Evolutionary conservation across 1,284 basidiomycete genomes (phyloP).

Genomic region (Fomes fomentarius): DNA sequence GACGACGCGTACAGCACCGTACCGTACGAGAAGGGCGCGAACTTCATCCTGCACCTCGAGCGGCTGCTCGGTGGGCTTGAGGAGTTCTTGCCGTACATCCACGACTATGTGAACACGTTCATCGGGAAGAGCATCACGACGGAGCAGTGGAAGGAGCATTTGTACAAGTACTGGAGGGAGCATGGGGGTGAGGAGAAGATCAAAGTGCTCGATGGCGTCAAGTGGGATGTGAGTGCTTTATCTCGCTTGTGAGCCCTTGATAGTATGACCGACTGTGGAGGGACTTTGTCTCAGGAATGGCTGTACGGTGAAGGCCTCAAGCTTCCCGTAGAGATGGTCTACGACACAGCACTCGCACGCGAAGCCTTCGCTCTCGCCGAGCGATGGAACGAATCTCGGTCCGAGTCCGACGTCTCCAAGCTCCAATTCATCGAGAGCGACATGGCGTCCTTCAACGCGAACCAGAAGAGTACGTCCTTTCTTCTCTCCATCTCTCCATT

Average conservation of each 20-base stretch:
- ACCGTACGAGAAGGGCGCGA: slow-evolving; percentile 79
- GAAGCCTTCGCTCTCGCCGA: slow-evolving; percentile 73
- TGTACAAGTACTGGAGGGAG: slow-evolving; percentile 78
- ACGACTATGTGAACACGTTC: slow-evolving; percentile 81
- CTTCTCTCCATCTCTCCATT: background rate
- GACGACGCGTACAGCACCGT: slow-evolving; percentile 79
- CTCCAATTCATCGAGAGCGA: slow-evolving; percentile 58
- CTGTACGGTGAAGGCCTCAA: slow-evolving; percentile 81
- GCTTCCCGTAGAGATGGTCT: slow-evolving; percentile 82
- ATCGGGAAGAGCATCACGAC: slow-evolving; percentile 88
- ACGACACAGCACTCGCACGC: slow-evolving; percentile 82
- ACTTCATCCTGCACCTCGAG: slow-evolving; percentile 76
- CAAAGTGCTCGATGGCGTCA: slow-evolving; percentile 71
- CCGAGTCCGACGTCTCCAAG: slow-evolving; percentile 44
- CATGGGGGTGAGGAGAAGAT: slow-evolving; percentile 66
- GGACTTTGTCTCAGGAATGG: slow-evolving; percentile 66
- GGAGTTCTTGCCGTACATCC: slow-evolving; percentile 81
- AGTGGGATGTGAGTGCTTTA: slow-evolving; percentile 84
- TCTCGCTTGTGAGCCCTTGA: slow-evolving; percentile 15
- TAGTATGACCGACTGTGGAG: background rate
- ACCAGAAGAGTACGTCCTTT: slow-evolving; percentile 61
- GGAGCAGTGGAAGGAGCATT: slow-evolving; percentile 84
- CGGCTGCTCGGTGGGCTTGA: slow-evolving; percentile 86
- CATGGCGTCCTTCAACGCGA: slow-evolving; percentile 62
- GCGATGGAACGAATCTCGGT: slow-evolving; percentile 76